These are phyloP conservation scores for Silene uniflora DNA, from an alignment of 148 eudicot genomes.

Conservation along the genomic window DNA sequence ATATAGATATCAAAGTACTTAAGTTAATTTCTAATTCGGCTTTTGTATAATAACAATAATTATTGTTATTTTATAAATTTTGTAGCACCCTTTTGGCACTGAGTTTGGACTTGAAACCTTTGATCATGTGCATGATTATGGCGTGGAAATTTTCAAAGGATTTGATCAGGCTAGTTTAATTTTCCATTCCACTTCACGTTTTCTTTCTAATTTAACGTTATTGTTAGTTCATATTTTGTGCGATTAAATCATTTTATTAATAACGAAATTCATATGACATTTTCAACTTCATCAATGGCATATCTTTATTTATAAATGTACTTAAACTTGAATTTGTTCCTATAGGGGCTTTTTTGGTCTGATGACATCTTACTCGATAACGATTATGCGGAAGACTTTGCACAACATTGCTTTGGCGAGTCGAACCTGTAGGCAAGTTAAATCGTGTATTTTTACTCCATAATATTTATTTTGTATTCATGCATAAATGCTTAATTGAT, in stretches of 20 bases:
- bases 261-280: too few species aligned
- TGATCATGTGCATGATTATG: background rate
- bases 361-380: conserved; percentile 9
- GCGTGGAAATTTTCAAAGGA: background rate
- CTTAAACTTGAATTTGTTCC: background rate
- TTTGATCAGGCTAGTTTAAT: conserved; percentile 19
- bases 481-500: too few species aligned
- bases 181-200: background rate
- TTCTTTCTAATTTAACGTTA: background rate
- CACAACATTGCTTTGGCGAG: background rate
- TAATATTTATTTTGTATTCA: too few species aligned
- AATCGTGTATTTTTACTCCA: too few species aligned
- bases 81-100: conserved; percentile 4
- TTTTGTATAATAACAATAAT: too few species aligned
- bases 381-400: conserved; percentile 9
- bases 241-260: too few species aligned
- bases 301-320: too few species aligned
- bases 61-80: too few species aligned
- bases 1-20: too few species aligned
- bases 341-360: conserved; percentile 16
- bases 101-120: conserved; percentile 5
- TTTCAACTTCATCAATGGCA: too few species aligned
- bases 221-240: too few species aligned
- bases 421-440: conserved; percentile 20
- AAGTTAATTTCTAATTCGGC: too few species aligned